These are phyloP conservation scores for Coemansia sp. DNA, from an alignment of 192 early-diverging fungal species.

Conservation along the genomic window DNA sequence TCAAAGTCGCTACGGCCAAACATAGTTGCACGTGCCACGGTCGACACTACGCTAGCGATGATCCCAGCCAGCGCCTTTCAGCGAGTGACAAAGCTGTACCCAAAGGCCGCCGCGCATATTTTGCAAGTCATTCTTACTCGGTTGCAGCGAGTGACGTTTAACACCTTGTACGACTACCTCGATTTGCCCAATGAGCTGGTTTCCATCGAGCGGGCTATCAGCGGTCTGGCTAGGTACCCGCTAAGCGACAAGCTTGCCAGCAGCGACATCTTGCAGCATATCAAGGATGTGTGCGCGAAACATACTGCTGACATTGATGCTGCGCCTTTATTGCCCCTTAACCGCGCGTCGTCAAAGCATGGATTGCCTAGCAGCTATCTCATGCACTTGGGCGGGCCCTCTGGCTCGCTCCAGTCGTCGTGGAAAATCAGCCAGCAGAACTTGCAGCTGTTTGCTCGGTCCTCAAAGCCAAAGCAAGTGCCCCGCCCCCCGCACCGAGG, in stretches of 20 bases:
- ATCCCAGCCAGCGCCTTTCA: constrained; percentile 93
- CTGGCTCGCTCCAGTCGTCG: constrained; percentile 14
- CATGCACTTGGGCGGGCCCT: not conserved
- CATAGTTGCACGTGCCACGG: constrained; percentile 79
- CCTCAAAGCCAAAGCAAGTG: constrained; percentile 3
- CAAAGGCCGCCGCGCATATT: constrained; percentile 90
- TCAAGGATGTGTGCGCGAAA: constrained; percentile 12
- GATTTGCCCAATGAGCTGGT: constrained; percentile 84
- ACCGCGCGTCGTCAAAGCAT: constrained; percentile 1
- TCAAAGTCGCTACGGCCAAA: constrained; percentile 62
- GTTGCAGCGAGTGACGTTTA: constrained; percentile 91
- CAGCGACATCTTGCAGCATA: constrained; percentile 15
- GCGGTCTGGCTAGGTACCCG: constrained; percentile 58
- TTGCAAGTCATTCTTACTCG: constrained; percentile 94
- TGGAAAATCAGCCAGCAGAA: constrained; percentile 41
- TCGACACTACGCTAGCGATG: constrained; percentile 87
- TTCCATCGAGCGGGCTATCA: constrained; percentile 78
- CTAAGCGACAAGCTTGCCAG: constrained; percentile 17
- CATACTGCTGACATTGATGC: not conserved
- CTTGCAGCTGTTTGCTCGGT: constrained; percentile 14
- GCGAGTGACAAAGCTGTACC: constrained; percentile 84
- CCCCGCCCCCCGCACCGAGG: not conserved
- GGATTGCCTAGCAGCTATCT: constrained; percentile 4
- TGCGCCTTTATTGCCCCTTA: not conserved
- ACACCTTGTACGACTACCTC: constrained; percentile 86